Conservation (phyloP, 2,329 filamentous ascomycete genomes). For the Chrysoporthe cubensis region DNA sequence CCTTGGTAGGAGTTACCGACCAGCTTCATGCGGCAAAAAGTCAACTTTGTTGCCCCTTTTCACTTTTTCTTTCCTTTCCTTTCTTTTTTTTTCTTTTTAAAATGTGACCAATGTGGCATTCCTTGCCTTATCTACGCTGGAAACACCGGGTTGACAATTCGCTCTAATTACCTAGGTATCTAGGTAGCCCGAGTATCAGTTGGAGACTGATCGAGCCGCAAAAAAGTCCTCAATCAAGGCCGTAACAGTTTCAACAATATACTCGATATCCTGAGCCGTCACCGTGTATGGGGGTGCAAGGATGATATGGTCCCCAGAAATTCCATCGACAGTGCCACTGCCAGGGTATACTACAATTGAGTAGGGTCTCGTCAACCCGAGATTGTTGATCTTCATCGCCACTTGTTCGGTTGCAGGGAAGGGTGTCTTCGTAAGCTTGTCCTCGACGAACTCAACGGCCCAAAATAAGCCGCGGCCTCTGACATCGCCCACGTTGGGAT, state of each 20-base stretch:
- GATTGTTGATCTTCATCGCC: slow-evolving; percentile 40
- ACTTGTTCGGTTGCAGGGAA: slow-evolving; percentile 40
- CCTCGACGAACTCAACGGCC: slow-evolving; percentile 47
- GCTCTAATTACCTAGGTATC: no score
- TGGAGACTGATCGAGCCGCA: not conserved
- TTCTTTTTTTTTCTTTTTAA: no score
- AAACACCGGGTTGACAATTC: not conserved
- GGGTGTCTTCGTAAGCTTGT: slow-evolving; percentile 39
- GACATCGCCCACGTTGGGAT: slow-evolving; percentile 48
- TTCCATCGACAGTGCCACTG: slow-evolving; percentile 61
- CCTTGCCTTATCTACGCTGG: not conserved
- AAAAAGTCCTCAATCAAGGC: slow-evolving; percentile 59
- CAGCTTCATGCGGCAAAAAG: not conserved
- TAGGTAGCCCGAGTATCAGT: not conserved
- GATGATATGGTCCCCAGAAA: slow-evolving; percentile 69
- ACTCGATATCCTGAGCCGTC: slow-evolving; percentile 57
- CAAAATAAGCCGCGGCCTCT: slow-evolving; percentile 50
- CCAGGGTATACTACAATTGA: slow-evolving; percentile 64
- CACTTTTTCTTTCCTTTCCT: no score
- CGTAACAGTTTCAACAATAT: slow-evolving; percentile 55
- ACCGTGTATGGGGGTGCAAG: slow-evolving; percentile 72
- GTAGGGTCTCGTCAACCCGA: slow-evolving; percentile 38
- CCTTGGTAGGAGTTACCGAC: not conserved
- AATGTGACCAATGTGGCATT: not conserved
- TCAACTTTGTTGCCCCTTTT: no score